These are phyloP conservation scores for Alternaria sp. DNA, from an alignment of 2,329 filamentous ascomycete species.

Conservation along the genomic window DNA sequence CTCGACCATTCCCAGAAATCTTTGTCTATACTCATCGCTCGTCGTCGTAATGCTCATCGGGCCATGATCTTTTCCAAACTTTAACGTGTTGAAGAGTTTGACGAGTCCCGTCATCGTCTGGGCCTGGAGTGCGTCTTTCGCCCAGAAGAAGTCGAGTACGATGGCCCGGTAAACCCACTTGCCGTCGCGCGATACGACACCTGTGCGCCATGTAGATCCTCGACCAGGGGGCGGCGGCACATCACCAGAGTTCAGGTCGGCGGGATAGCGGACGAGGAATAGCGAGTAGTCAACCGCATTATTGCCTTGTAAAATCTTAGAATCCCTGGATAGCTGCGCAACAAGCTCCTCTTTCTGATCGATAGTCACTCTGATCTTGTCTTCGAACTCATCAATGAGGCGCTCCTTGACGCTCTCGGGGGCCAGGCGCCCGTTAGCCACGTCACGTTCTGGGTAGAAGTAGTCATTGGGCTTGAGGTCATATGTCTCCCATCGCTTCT, in stretches of 20 bases:
- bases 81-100: constrained; percentile 64
- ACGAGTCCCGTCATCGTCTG: constrained; percentile 71
- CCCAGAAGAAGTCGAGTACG: constrained; percentile 80
- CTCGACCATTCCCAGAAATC: constrained; percentile 62
- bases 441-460: constrained; percentile 77
- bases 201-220: constrained; percentile 64
- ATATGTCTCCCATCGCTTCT: constrained; percentile 70
- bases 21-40: constrained; percentile 69
- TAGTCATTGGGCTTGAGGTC: constrained; percentile 77
- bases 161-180: constrained; percentile 72
- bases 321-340: constrained; percentile 65
- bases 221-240: constrained; percentile 42
- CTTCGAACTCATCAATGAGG: constrained; percentile 71
- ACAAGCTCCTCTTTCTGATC: constrained; percentile 65
- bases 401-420: constrained; percentile 70
- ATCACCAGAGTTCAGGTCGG: constrained; percentile 41
- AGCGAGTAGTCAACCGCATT: constrained; percentile 79
- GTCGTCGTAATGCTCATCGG: constrained; percentile 79
- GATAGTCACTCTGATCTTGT: constrained; percentile 65
- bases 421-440: constrained; percentile 68
- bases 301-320: constrained; percentile 64
- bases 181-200: constrained; percentile 66
- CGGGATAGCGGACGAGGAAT: constrained; percentile 68
- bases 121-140: constrained; percentile 72
- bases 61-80: constrained; percentile 64